Conservation (phyloP, 352 stramenopile species). For the Phytophthora colocasiae region DNA sequence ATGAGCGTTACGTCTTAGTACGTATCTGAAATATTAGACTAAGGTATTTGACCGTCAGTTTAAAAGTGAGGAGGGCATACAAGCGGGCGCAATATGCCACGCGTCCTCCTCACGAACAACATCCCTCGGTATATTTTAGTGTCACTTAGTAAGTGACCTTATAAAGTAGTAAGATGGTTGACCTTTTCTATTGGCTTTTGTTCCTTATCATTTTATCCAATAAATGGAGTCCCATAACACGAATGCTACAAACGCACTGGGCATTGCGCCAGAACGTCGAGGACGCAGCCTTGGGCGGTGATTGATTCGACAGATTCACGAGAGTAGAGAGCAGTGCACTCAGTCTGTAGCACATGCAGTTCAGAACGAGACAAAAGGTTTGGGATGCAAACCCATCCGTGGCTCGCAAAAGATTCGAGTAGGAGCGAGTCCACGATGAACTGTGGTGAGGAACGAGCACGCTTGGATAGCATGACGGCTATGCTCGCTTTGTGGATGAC, state of each 20-base stretch:
- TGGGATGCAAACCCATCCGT: slow-evolving; percentile 33
- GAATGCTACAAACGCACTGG: slow-evolving; percentile 39
- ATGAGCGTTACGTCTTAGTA: no score
- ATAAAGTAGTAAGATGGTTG: no score
- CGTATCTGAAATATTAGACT: no score
- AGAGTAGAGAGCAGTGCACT: slow-evolving; percentile 39
- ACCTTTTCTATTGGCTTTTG: no score
- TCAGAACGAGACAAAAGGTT: slow-evolving; percentile 48
- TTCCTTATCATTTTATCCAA: no score
- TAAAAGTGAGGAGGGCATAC: no score
- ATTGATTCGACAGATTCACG: slow-evolving; percentile 24
- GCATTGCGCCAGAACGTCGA: slow-evolving; percentile 65
- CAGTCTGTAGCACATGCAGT: slow-evolving; percentile 43
- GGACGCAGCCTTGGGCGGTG: slow-evolving; percentile 52
- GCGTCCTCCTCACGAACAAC: no score
- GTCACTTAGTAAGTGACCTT: no score
- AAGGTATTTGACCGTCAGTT: no score
- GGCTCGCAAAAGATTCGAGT: slow-evolving; percentile 22
- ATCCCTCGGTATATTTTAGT: no score
- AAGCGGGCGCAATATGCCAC: no score
- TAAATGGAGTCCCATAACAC: no score
- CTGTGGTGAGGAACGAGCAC: slow-evolving; percentile 1
- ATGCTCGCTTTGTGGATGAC: neutral
- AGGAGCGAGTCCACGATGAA: neutral
- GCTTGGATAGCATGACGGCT: slow-evolving; percentile 14